Conservation (phyloP, 2,329 filamentous ascomycete species). For the Beauveria pseudobassiana region DNA sequence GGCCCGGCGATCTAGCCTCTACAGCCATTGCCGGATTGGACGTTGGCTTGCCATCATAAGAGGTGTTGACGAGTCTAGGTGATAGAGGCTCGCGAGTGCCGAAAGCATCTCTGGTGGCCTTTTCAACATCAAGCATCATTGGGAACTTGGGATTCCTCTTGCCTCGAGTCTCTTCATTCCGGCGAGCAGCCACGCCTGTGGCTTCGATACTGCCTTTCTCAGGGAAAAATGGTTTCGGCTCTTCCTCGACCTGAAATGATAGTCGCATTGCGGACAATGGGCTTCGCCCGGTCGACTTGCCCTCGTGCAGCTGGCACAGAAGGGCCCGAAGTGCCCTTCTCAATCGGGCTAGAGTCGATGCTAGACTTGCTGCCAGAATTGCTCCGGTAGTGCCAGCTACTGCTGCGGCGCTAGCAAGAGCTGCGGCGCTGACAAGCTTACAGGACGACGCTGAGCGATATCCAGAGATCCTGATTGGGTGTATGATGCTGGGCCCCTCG, state of each 20-base stretch:
- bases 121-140: conserved; percentile 8
- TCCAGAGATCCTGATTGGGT: conserved; percentile 44
- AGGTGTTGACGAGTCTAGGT: conserved; percentile 9
- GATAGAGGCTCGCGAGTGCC: conserved; percentile 5
- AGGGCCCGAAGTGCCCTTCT: conserved; percentile 11
- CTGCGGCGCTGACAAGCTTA: conserved; percentile 32
- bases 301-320: conserved; percentile 14
- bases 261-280: conserved; percentile 14
- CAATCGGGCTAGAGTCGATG: conserved; percentile 34
- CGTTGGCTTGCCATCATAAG: conserved; percentile 6
- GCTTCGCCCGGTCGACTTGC: background rate
- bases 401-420: conserved; percentile 20
- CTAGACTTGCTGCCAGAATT: conserved; percentile 16
- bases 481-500: conserved; percentile 38
- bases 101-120: background rate
- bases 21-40: background rate
- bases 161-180: background rate
- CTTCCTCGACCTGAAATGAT: conserved; percentile 37
- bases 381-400: conserved; percentile 10
- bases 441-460: conserved; percentile 33
- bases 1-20: background rate
- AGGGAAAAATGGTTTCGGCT: conserved; percentile 14
- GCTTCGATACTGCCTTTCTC: conserved; percentile 3
- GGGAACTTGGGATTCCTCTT: background rate
- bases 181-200: background rate